phyloP scores from a whole-genome alignment of 768 basidiomycete genomes.

The Leucosporidium yakuticum region DNA sequence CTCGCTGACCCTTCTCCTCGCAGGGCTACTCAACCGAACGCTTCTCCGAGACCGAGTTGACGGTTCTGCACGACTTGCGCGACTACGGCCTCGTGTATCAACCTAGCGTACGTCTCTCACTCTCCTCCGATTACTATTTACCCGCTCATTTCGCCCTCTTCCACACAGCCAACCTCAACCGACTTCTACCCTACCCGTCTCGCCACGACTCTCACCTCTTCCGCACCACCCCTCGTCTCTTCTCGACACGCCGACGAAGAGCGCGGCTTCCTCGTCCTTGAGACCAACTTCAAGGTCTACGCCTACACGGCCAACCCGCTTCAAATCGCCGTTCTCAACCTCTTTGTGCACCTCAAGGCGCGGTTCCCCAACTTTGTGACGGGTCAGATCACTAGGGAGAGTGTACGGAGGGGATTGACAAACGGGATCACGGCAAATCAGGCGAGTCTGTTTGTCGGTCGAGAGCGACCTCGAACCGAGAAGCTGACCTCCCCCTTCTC shows the following conservation, averaged over 20 bases:
- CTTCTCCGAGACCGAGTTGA: constrained; percentile 68
- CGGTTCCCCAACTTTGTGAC: constrained; percentile 97
- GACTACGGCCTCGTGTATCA: constrained; percentile 94
- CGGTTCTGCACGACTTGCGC: constrained; percentile 84
- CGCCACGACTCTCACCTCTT: constrained; percentile 88
- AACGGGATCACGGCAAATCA: constrained; percentile 97
- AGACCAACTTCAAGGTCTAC: constrained; percentile 97
- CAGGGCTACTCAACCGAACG: constrained; percentile 86
- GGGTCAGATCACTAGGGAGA: constrained; percentile 87
- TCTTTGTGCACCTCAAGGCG: constrained; percentile 86
- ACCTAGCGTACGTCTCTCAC: constrained; percentile 48
- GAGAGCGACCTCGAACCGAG: background rate
- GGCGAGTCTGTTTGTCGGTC: constrained; percentile 49
- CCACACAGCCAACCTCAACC: constrained; percentile 56
- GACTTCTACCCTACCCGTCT: constrained; percentile 91
- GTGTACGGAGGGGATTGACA: constrained; percentile 83
- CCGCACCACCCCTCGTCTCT: constrained; percentile 56
- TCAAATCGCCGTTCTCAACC: constrained; percentile 88
- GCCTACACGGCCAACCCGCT: constrained; percentile 97
- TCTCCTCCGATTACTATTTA: background rate
- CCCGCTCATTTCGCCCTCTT: constrained; percentile 38
- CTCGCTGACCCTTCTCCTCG: constrained; percentile 8
- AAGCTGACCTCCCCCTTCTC: constrained; percentile 3
- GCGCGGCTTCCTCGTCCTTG: constrained; percentile 87
- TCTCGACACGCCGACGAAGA: constrained; percentile 46